phyloP scores from a whole-genome alignment of 768 basidiomycete genomes.

The Collybia sordida region DNA sequence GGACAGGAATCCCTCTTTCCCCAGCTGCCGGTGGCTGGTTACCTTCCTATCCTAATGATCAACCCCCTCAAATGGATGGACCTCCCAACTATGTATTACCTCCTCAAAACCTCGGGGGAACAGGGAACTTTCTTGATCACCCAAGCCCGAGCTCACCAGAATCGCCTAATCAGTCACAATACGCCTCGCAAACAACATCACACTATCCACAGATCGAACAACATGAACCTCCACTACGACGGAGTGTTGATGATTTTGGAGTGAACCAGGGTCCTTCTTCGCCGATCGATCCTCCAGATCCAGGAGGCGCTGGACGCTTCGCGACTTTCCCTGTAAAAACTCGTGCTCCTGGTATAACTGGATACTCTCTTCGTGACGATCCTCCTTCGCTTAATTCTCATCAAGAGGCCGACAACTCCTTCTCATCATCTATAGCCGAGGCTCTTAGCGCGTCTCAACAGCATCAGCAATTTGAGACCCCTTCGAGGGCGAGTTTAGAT shows the following conservation, averaged over 20 bases:
- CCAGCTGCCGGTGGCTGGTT: conserved; percentile 8
- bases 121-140: conserved; percentile 26
- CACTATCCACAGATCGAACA: conserved; percentile 11
- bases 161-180: conserved; percentile 10
- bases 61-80: conserved; percentile 2
- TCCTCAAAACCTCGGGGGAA: conserved; percentile 26
- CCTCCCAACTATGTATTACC: conserved; percentile 20
- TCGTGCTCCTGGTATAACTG: conserved; percentile 21
- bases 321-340: conserved; percentile 65
- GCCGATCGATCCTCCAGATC: conserved; percentile 15
- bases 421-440: conserved; percentile 36
- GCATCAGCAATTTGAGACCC: conserved; percentile 5
- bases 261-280: conserved; percentile 23
- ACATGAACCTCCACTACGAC: conserved; percentile 5
- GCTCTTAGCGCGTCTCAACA: conserved; percentile 22
- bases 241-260: conserved; percentile 43
- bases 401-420: conserved; percentile 28
- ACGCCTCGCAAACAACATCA: conserved; percentile 8
- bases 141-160: conserved; percentile 12
- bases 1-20: conserved; percentile 4
- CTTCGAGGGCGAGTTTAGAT: conserved; percentile 1
- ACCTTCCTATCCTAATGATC: conserved; percentile 1
- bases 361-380: conserved; percentile 28
- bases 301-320: conserved; percentile 47
- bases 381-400: conserved; percentile 19